These are phyloP conservation scores for Sporopachydermia quercuum DNA, from an alignment of 805 yeast genomes.

Conservation along the genomic window DNA sequence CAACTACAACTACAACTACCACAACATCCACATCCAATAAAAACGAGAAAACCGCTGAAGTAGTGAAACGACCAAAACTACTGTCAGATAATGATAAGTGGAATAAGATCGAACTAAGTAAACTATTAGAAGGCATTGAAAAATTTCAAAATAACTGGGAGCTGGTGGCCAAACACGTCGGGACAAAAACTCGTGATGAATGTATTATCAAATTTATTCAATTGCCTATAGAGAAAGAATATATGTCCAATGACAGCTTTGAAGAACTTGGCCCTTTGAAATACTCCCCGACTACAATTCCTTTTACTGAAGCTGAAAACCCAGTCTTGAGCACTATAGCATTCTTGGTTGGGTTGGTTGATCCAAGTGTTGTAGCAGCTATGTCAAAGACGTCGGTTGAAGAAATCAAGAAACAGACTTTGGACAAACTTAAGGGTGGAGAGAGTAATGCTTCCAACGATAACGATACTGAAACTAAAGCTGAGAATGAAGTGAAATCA, in stretches of 20 bases:
- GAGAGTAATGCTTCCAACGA: conserved; percentile 9
- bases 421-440: conserved; percentile 6
- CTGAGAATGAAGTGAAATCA: conserved; percentile 2
- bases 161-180: conserved; percentile 45
- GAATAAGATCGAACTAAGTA: conserved; percentile 49
- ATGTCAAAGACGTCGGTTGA: conserved; percentile 45
- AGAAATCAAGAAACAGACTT: conserved; percentile 14
- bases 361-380: conserved; percentile 71
- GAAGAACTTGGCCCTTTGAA: conserved; percentile 57
- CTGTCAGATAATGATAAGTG: conserved; percentile 30
- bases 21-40: conserved; percentile 4
- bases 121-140: conserved; percentile 47
- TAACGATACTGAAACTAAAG: not conserved
- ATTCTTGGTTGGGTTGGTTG: conserved; percentile 73
- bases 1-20: conserved; percentile 4
- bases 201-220: conserved; percentile 69
- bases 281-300: conserved; percentile 62
- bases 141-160: conserved; percentile 67
- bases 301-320: conserved; percentile 75
- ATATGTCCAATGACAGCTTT: conserved; percentile 28
- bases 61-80: conserved; percentile 21
- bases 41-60: conserved; percentile 7
- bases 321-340: conserved; percentile 91
- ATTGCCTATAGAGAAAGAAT: conserved; percentile 70
- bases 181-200: conserved; percentile 53